Percentiles rank a stretch among this genome's conserved stretches.
Evolutionary conservation across 164 flowering plant genomes (phyloP).

Genomic region (Berberis vulgaris): DNA sequence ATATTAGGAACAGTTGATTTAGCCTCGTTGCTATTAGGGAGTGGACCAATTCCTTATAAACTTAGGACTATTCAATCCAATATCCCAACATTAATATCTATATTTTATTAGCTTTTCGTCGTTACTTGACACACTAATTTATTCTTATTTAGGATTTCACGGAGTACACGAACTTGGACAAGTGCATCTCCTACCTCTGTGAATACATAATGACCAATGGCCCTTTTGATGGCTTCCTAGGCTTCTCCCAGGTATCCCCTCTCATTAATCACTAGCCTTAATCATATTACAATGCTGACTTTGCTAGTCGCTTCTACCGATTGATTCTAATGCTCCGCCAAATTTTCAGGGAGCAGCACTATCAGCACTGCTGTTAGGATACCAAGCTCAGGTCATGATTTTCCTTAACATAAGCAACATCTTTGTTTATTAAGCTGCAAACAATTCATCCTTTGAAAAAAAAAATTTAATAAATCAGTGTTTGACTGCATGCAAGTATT

Average conservation of each 20-base stretch:
- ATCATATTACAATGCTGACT: background rate
- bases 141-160: slow-evolving; percentile 55
- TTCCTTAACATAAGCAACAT: background rate
- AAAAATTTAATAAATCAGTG: too few relatives aligned
- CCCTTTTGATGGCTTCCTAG: slow-evolving; percentile 83
- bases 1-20: too few relatives aligned
- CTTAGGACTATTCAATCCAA: too few relatives aligned
- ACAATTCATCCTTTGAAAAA: background rate
- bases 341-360: slow-evolving; percentile 54
- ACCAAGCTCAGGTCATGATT: slow-evolving; percentile 55
- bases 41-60: too few relatives aligned
- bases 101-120: too few relatives aligned
- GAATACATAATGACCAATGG: slow-evolving; percentile 64
- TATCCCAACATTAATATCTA: too few relatives aligned
- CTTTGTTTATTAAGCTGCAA: background rate
- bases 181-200: slow-evolving; percentile 54
- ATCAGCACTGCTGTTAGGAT: slow-evolving; percentile 58
- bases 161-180: slow-evolving; percentile 65
- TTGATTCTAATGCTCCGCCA: background rate
- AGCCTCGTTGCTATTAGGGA: too few relatives aligned
- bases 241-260: slow-evolving; percentile 66
- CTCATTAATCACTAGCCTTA: background rate
- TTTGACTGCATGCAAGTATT: background rate
- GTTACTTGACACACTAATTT: background rate
- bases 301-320: background rate